phyloP scores from a whole-genome alignment of 2,329 filamentous ascomycete species.

The Aspergillus thermomutatus region DNA sequence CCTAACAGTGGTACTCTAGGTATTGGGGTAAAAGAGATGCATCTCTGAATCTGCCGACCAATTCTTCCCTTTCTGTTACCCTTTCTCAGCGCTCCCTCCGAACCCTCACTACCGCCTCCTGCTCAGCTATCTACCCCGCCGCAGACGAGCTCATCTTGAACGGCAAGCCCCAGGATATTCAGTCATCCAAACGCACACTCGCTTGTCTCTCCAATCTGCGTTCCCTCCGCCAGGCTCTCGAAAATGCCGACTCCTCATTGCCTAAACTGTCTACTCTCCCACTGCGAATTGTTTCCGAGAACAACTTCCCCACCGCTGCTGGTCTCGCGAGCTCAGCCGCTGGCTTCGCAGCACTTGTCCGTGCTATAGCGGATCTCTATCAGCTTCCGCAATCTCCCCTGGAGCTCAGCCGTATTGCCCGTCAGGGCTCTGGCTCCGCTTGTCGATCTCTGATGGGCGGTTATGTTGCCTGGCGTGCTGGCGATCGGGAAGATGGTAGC shows the following conservation, averaged over 20 bases:
- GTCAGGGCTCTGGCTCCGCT: constrained; percentile 91
- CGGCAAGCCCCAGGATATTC: constrained; percentile 73
- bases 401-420: constrained; percentile 81
- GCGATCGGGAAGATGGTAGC: constrained; percentile 69
- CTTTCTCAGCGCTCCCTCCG: constrained; percentile 91
- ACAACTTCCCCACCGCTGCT: constrained; percentile 98
- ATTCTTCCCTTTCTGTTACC: constrained; percentile 95
- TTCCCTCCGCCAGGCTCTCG: constrained; percentile 69
- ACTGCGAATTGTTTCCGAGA: constrained; percentile 86
- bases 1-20: constrained; percentile 34
- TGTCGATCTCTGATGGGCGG: constrained; percentile 92
- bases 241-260: constrained; percentile 67
- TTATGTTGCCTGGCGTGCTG: constrained; percentile 92
- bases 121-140: constrained; percentile 66
- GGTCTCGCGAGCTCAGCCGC: constrained; percentile 69
- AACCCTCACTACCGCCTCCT: constrained; percentile 93
- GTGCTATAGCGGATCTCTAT: constrained; percentile 87
- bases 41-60: constrained; percentile 93
- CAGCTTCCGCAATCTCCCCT: constrained; percentile 74
- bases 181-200: constrained; percentile 80
- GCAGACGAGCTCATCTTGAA: constrained; percentile 79
- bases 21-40: constrained; percentile 98
- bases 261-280: constrained; percentile 75
- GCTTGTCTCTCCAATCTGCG: constrained; percentile 89
- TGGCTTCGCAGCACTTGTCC: constrained; percentile 66